Evolutionary conservation across 1,284 basidiomycete species (phyloP).

Genomic region (Ustilago nuda): DNA sequence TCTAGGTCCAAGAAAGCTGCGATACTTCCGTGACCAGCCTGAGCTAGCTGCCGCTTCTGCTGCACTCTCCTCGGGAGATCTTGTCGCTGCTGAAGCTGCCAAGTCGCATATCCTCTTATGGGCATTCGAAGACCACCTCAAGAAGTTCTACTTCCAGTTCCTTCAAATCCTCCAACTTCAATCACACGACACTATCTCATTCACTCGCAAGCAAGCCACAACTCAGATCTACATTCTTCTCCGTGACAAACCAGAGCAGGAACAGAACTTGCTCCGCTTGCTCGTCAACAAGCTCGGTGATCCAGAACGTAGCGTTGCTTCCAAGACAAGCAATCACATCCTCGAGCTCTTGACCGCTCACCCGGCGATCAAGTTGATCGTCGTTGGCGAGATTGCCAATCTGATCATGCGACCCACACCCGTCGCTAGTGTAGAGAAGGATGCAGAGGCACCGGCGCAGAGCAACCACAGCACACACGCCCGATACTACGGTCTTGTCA

Average conservation of each 20-base stretch:
- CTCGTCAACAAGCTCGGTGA: conserved; percentile 90
- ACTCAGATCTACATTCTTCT: conserved; percentile 79
- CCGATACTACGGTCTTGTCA: conserved; percentile 90
- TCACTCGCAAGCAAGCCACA: conserved; percentile 85
- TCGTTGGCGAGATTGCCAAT: conserved; percentile 86
- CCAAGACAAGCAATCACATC: conserved; percentile 88
- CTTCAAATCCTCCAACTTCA: conserved; percentile 90
- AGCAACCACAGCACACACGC: conserved; percentile 74
- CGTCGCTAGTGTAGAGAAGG: conserved; percentile 46
- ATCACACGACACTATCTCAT: conserved; percentile 86
- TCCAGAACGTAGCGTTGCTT: conserved; percentile 86
- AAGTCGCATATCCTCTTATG: conserved; percentile 79
- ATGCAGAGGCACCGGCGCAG: conserved; percentile 22
- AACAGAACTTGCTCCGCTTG: conserved; percentile 91
- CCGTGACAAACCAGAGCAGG: conserved; percentile 92
- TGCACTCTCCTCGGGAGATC: conserved; percentile 32
- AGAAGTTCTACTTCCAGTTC: conserved; percentile 94
- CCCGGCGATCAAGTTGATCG: conserved; percentile 90
- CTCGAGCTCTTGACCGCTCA: conserved; percentile 90
- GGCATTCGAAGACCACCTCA: conserved; percentile 97
- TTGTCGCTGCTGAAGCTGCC: conserved; percentile 44
- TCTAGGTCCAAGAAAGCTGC: conserved; percentile 78
- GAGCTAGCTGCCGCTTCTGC: conserved; percentile 75
- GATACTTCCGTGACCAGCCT: conserved; percentile 91
- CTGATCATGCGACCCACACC: conserved; percentile 76